Evolutionary conservation across 2,329 filamentous ascomycete species (phyloP).

Genomic region (Colletotrichum shisoi): DNA sequence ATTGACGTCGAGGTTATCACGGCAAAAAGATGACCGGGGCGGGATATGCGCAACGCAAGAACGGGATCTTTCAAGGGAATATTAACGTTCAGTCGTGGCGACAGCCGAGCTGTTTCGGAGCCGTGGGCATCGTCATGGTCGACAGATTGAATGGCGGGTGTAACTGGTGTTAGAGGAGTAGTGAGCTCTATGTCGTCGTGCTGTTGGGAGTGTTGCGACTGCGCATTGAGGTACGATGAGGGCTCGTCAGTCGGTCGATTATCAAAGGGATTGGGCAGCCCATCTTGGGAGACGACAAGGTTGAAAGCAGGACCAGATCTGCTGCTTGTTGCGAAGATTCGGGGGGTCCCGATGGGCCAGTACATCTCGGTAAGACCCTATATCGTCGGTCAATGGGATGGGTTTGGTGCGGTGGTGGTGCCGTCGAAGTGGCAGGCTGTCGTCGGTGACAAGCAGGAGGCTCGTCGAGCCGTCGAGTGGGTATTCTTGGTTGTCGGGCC

Average conservation of each 20-base stretch:
- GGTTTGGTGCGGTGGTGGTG: constrained; percentile 7
- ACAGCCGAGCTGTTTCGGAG: constrained; percentile 43
- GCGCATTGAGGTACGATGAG: constrained; percentile 39
- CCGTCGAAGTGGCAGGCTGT: constrained; percentile 24
- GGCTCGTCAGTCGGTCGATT: constrained; percentile 45
- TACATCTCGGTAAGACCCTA: constrained; percentile 69
- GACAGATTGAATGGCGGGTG: constrained; percentile 66
- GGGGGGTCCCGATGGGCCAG: constrained; percentile 87
- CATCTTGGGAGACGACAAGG: constrained; percentile 67
- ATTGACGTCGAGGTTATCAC: constrained; percentile 85
- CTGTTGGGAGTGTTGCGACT: constrained; percentile 43
- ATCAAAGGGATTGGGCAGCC: constrained; percentile 54
- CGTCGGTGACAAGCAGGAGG: constrained; percentile 8
- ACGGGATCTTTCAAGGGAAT: constrained; percentile 69
- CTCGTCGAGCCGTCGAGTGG: constrained; percentile 13
- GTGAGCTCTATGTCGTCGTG: constrained; percentile 50
- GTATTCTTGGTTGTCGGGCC: constrained; percentile 27
- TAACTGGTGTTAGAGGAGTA: constrained; percentile 59
- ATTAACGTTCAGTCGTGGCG: constrained; percentile 43
- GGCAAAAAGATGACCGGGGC: constrained; percentile 82
- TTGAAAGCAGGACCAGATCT: constrained; percentile 62
- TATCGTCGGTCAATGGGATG: not conserved
- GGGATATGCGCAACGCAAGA: constrained; percentile 76
- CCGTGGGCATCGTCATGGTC: constrained; percentile 60
- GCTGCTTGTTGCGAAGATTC: constrained; percentile 81